Evolutionary conservation across 2,329 filamentous ascomycete genomes (phyloP), one percentile per base, ranked within the genome.

Genomic region (Colletotrichum sp.): DNA sequence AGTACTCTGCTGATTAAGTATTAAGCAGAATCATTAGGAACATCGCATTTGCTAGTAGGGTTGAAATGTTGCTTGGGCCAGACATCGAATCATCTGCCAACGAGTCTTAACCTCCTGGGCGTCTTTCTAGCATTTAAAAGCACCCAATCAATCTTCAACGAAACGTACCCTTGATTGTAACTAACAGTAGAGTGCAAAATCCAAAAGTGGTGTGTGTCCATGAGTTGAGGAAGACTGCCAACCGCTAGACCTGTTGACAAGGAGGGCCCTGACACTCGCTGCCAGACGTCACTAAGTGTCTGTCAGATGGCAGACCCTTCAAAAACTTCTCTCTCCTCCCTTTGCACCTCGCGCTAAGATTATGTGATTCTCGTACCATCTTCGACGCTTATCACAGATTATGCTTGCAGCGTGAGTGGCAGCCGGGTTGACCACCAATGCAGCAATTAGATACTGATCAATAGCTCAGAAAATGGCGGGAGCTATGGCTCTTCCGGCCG

Each of bases 261-360:
- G n/a, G n/a, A n/a, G n/a, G n/a, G n/a, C n/a, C n/a, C n/a, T n/a
- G n/a, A n/a, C n/a, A n/a, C n/a, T 52, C 10, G 43, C n/a, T 21
- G 43, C 43, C n/a, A 52, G 43, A 1, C 5, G n/a, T 1, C 0
- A 0, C 6, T 2, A 2, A 7, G 43, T 21, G 43, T 13, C 10
- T 7, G 43, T 2, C 10, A 52, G 2, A 1, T 52, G n/a, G 43
- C n/a, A 13, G n/a, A 21, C n/a, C 3, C 10, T 0, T 13, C 0
- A 21, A 10, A 52, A 21, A 2, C 16, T 21, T 52, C n/a, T 21
- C n/a, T 52, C 1, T 21, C 10, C 1, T 21, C 10, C 43, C 5
- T 21, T 0, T 21, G 43, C 18, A 21, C n/a, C n/a, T 21, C 38
- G 38, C 18, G 18, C 9, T n/a, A 12, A 48, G 38, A 21, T 52